These are phyloP conservation scores for Bacterosira constricta DNA, from an alignment of 108 stramenopile genomes.

Conservation along the genomic window DNA sequence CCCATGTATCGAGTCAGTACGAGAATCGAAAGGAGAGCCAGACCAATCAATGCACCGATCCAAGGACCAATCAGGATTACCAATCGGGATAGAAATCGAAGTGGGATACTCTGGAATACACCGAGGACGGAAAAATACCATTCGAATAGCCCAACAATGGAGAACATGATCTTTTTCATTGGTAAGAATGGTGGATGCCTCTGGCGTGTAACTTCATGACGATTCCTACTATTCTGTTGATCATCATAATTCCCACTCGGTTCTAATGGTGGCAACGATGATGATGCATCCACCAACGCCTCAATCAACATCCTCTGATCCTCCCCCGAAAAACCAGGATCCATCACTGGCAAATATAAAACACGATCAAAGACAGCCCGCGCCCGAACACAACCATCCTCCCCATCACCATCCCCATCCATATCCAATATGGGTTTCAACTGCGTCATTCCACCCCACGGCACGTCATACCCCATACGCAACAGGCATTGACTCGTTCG, in stretches of 20 bases:
- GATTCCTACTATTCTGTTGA: background rate
- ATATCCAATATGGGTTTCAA: slow-evolving; percentile 47
- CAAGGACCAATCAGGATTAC: background rate
- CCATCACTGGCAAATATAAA: slow-evolving; percentile 77
- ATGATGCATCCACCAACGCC: slow-evolving; percentile 20
- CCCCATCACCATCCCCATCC: background rate
- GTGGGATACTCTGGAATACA: background rate
- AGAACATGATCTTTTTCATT: background rate
- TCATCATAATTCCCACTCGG: background rate
- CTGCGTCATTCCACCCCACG: slow-evolving; percentile 68
- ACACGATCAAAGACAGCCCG: slow-evolving; percentile 55
- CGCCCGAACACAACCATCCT: slow-evolving; percentile 29
- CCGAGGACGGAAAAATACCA: slow-evolving; percentile 26
- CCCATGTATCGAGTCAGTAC: slow-evolving; percentile 47
- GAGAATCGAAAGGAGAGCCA: slow-evolving; percentile 11
- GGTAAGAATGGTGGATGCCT: background rate
- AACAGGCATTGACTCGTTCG: slow-evolving; percentile 40
- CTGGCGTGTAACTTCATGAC: background rate
- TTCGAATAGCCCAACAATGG: background rate
- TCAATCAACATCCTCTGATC: slow-evolving; percentile 38
- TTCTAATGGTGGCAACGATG: background rate
- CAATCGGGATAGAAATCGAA: slow-evolving; percentile 6
- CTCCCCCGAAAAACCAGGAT: slow-evolving; percentile 28
- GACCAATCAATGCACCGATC: background rate
- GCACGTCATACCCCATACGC: slow-evolving; percentile 64